phyloP scores from a whole-genome alignment of 345 rosid species.

The Draba incana region DNA sequence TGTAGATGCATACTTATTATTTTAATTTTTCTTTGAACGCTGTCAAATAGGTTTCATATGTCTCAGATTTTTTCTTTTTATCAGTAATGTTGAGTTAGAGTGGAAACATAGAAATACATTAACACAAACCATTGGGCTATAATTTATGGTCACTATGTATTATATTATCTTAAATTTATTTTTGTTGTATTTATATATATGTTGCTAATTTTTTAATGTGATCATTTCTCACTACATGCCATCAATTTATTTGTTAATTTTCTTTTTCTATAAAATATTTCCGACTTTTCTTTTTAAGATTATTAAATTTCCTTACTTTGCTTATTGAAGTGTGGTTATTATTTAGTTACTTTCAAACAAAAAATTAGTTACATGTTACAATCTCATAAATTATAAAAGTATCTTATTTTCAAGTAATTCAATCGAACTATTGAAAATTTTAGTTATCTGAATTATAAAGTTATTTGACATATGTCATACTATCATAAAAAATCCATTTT shows the following conservation, averaged over 20 bases:
- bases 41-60: no score
- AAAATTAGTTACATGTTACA: background rate
- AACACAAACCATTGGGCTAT: no score
- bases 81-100: no score
- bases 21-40: background rate
- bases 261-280: background rate
- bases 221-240: background rate
- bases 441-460: background rate
- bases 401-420: no score
- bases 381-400: background rate
- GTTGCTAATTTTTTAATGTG: background rate
- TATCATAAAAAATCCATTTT: background rate
- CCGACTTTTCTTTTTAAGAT: background rate
- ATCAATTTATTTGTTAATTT: background rate
- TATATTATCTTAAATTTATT: background rate
- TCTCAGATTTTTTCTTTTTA: no score
- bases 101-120: no score
- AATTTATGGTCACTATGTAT: no score
- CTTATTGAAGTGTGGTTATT: no score
- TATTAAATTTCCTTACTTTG: background rate
- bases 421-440: no score
- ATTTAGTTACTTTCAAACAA: background rate
- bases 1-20: background rate
- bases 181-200: background rate
- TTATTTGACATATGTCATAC: conserved; percentile 4